Percentiles rank a stretch among this genome's conserved stretches.
These are phyloP conservation scores for Kodamaea nitidulidarum DNA, from an alignment of 805 yeast species.

Conservation along the genomic window DNA sequence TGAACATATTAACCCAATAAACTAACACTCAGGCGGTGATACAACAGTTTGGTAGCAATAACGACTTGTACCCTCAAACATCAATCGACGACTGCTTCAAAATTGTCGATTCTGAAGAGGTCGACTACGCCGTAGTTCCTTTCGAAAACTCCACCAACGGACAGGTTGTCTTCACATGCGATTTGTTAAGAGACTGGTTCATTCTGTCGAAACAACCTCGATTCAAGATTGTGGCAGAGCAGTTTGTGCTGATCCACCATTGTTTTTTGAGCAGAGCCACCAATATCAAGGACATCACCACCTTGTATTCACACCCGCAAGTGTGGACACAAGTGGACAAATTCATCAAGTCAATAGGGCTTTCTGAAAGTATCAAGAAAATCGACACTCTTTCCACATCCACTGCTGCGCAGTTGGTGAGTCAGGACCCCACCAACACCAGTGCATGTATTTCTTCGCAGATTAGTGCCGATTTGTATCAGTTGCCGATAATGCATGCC, in stretches of 20 bases:
- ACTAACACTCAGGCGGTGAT: constrained; percentile 35
- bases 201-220: constrained; percentile 24
- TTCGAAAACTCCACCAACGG: constrained; percentile 95
- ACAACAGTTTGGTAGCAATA: constrained; percentile 45
- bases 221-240: constrained; percentile 66
- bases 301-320: constrained; percentile 89
- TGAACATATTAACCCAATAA: neutral
- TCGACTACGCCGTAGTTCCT: constrained; percentile 79
- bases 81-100: constrained; percentile 62
- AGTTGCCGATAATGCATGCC: constrained; percentile 48
- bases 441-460: constrained; percentile 71
- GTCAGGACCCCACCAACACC: constrained; percentile 29
- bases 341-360: constrained; percentile 43
- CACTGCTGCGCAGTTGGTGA: constrained; percentile 69
- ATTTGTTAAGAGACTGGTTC: constrained; percentile 68
- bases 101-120: constrained; percentile 38
- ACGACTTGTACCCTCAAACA: constrained; percentile 32
- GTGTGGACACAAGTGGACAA: constrained; percentile 90
- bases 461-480: constrained; percentile 59
- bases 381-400: constrained; percentile 80
- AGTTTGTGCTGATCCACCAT: constrained; percentile 79
- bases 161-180: constrained; percentile 82
- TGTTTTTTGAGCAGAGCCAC: constrained; percentile 53
- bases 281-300: constrained; percentile 43
- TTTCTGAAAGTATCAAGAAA: constrained; percentile 34